These are phyloP conservation scores for Verticillium dahliae DNA, from an alignment of 2,329 filamentous ascomycete species.

Conservation along the genomic window DNA sequence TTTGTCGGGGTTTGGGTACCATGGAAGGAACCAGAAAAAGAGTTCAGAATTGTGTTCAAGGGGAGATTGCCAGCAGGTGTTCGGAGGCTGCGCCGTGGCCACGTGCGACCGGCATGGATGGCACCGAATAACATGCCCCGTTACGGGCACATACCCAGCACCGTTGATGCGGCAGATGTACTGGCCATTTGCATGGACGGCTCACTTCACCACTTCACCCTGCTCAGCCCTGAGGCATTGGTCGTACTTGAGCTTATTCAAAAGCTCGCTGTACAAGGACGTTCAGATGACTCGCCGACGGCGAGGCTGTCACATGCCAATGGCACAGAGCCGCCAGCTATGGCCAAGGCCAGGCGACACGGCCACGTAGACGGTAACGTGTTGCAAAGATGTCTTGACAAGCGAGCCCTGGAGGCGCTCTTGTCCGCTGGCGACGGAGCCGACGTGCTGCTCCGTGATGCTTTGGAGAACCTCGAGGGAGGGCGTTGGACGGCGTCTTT, in stretches of 20 bases:
- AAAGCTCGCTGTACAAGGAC: constrained; percentile 32
- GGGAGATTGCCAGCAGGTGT: constrained; percentile 50
- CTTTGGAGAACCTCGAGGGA: constrained; percentile 43
- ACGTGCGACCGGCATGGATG: constrained; percentile 47
- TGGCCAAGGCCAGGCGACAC: constrained; percentile 22
- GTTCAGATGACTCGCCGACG: constrained; percentile 26
- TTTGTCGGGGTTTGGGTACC: constrained; percentile 47
- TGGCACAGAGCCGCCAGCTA: constrained; percentile 8
- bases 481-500: constrained; percentile 31
- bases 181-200: constrained; percentile 66
- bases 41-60: constrained; percentile 45
- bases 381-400: constrained; percentile 46
- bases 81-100: constrained; percentile 46
- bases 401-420: constrained; percentile 35
- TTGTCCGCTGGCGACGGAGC: constrained; percentile 24
- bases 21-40: constrained; percentile 28
- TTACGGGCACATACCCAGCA: constrained; percentile 36
- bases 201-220: constrained; percentile 60
- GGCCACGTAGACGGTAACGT: constrained; percentile 63
- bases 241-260: constrained; percentile 67
- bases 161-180: constrained; percentile 40
- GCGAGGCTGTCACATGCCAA: constrained; percentile 30
- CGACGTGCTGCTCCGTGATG: constrained; percentile 33
- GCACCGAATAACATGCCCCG: constrained; percentile 22
- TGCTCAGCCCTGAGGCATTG: constrained; percentile 58